Conservation (phyloP, 2,329 filamentous ascomycete species). For the Fusarium verticillioides region DNA sequence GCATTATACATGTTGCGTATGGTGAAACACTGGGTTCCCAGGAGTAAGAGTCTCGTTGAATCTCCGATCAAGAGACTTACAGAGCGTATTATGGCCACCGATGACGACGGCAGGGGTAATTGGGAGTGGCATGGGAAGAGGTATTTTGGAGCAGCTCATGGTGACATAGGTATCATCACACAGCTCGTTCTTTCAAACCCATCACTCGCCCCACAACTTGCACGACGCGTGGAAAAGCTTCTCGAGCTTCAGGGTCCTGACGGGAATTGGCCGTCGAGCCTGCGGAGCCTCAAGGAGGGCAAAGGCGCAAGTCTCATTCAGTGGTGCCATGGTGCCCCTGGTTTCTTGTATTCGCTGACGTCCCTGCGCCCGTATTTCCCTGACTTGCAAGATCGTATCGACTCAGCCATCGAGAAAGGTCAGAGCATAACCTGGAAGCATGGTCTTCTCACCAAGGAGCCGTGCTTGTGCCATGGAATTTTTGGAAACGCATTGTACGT, state of each 20-base stretch:
- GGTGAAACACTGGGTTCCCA: conserved; percentile 66
- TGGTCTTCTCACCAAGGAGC: conserved; percentile 71
- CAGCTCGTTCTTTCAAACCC: conserved; percentile 72
- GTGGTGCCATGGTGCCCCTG: conserved; percentile 75
- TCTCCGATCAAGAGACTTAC: conserved; percentile 66
- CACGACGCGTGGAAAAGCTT: conserved; percentile 63
- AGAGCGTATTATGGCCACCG: conserved; percentile 66
- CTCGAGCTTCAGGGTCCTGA: conserved; percentile 69
- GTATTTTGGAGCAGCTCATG: conserved; percentile 75
- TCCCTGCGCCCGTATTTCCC: conserved; percentile 68
- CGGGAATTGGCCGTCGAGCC: conserved; percentile 72
- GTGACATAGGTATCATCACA: conserved; percentile 75
- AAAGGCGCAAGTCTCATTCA: conserved; percentile 64
- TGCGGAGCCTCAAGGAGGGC: conserved; percentile 54
- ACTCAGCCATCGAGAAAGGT: conserved; percentile 61
- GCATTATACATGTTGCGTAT: conserved; percentile 75
- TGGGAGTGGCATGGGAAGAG: conserved; percentile 73
- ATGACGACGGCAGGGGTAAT: conserved; percentile 51
- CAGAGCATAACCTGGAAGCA: conserved; percentile 65
- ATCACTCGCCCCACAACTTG: conserved; percentile 63
- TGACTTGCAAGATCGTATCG: conserved; percentile 62
- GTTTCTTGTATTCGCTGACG: conserved; percentile 68
- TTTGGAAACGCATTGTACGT: conserved; percentile 71
- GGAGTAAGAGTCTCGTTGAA: conserved; percentile 61
- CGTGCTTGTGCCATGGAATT: conserved; percentile 74